Evolutionary conservation across 805 yeast genomes (phyloP).

Genomic region (Pichia membranifaciens): DNA sequence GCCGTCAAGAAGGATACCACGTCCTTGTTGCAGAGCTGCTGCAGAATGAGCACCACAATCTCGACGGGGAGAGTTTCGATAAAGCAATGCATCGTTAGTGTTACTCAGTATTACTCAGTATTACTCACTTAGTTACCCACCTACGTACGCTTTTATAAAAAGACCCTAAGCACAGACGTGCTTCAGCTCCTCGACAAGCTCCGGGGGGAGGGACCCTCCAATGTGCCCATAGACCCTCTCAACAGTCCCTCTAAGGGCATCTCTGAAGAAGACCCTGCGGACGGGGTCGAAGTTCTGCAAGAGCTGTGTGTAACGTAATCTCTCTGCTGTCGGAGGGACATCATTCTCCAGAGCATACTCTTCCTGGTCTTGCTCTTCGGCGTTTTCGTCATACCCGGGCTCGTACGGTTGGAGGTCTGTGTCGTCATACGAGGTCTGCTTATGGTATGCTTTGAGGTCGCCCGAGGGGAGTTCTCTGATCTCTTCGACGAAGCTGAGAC

Average conservation of each 20-base stretch:
- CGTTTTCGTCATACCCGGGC: slow-evolving; percentile 18
- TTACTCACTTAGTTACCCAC: too few relatives aligned
- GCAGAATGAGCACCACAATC: neutral
- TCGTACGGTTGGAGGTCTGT: slow-evolving; percentile 25
- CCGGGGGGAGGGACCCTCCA: slow-evolving; percentile 1
- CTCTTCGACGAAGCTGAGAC: slow-evolving; percentile 58
- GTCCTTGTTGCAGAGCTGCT: neutral
- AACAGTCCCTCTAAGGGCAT: slow-evolving; percentile 30
- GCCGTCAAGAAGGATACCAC: neutral
- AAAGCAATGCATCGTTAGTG: slow-evolving; percentile 3
- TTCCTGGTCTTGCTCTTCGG: slow-evolving; percentile 17
- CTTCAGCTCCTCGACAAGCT: slow-evolving; percentile 3
- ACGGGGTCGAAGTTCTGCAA: slow-evolving; percentile 43
- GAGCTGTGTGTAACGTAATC: slow-evolving; percentile 35
- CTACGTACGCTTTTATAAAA: neutral
- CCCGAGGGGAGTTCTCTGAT: slow-evolving; percentile 56
- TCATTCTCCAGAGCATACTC: slow-evolving; percentile 25
- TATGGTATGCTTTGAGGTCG: slow-evolving; percentile 50
- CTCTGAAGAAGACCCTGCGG: slow-evolving; percentile 45
- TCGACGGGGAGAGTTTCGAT: neutral
- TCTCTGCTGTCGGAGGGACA: slow-evolving; percentile 36
- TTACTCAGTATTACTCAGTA: too few relatives aligned
- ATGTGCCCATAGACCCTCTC: slow-evolving; percentile 17
- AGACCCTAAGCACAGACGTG: neutral
- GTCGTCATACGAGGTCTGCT: slow-evolving; percentile 34